phyloP scores from a whole-genome alignment of 2,329 filamentous ascomycete species.

The Ophiostoma sp. region DNA sequence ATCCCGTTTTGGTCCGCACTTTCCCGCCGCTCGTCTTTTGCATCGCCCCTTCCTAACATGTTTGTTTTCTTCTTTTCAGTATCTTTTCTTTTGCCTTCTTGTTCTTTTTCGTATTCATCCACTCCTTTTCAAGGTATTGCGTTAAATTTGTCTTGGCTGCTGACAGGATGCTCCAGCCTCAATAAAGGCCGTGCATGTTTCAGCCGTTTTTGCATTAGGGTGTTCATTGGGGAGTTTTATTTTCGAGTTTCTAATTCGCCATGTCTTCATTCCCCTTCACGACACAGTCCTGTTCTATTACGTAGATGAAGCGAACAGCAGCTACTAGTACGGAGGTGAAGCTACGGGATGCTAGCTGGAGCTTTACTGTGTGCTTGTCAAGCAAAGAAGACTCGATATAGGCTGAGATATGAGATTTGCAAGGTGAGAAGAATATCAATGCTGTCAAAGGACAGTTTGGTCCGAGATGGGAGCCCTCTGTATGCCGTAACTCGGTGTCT shows the following conservation, averaged over 20 bases:
- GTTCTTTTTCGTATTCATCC: background rate
- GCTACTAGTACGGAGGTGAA: background rate
- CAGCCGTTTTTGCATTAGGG: background rate
- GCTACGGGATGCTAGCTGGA: background rate
- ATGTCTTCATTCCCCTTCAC: background rate
- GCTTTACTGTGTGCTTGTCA: background rate
- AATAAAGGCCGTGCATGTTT: background rate
- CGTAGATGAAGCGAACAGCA: background rate
- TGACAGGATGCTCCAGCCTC: background rate
- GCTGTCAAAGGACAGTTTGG: background rate
- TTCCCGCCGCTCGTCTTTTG: background rate
- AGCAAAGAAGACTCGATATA: background rate
- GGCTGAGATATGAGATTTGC: background rate
- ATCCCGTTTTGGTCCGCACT: slow-evolving; percentile 1
- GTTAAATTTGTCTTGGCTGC: background rate
- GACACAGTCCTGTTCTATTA: background rate
- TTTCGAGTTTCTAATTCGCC: background rate
- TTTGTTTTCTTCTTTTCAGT: background rate
- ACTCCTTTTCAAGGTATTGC: background rate
- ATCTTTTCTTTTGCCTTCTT: background rate
- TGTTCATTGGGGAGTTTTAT: background rate
- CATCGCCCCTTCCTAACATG: background rate
- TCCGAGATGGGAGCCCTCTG: background rate
- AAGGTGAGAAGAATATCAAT: background rate
- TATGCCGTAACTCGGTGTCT: background rate